Evolutionary conservation across 352 stramenopile genomes (phyloP).

Genomic region (Phytophthora sp.): DNA sequence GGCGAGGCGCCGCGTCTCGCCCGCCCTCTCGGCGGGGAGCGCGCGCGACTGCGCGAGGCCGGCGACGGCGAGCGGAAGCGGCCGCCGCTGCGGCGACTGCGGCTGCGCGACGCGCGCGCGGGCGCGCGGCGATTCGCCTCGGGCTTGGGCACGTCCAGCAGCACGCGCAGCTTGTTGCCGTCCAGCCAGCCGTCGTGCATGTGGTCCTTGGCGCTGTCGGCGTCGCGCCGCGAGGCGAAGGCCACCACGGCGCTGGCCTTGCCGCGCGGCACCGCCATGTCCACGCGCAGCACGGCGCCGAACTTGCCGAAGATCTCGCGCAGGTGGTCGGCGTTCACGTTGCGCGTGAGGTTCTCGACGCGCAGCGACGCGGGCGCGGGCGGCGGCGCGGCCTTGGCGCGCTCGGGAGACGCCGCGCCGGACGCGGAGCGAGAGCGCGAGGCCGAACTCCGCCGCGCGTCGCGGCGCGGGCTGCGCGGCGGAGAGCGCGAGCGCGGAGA

Average conservation of each 20-base stretch:
- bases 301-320: slow-evolving; percentile 91
- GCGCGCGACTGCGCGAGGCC: slow-evolving; percentile 14
- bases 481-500: too few species aligned
- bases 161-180: slow-evolving; percentile 76
- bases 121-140: slow-evolving; percentile 6
- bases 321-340: slow-evolving; percentile 84
- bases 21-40: slow-evolving; percentile 20
- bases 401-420: slow-evolving; percentile 4
- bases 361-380: slow-evolving; percentile 49
- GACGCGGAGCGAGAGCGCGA: slow-evolving; percentile 19
- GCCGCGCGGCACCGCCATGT: slow-evolving; percentile 47
- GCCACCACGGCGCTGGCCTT: slow-evolving; percentile 59
- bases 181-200: slow-evolving; percentile 90
- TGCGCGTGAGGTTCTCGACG: slow-evolving; percentile 86
- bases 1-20: slow-evolving; percentile 43
- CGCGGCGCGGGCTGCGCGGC: too few species aligned
- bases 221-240: slow-evolving; percentile 59
- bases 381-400: slow-evolving; percentile 12
- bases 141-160: slow-evolving; percentile 15
- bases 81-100: slow-evolving; percentile 18
- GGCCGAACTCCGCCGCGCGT: too few species aligned
- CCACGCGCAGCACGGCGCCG: slow-evolving; percentile 61
- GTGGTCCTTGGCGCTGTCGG: slow-evolving; percentile 63
- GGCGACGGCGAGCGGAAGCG: slow-evolving; percentile 28
- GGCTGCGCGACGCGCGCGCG: slow-evolving; percentile 29